Conservation (phyloP, 108 stramenopile species). For the Chaetoceros muelleri region DNA sequence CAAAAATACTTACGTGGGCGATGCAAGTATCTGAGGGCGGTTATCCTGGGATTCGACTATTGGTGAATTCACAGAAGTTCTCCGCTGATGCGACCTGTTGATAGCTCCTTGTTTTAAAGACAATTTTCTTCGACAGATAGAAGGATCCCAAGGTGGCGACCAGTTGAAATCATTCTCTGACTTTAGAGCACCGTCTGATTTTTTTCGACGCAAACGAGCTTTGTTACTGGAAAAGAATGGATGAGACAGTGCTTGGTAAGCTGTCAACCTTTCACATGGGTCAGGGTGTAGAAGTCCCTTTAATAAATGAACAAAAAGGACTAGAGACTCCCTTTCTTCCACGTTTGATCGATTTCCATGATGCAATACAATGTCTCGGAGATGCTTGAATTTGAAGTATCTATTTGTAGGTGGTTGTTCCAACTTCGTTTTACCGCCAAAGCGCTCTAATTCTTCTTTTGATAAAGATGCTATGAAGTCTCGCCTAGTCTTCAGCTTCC, state of each 20-base stretch:
- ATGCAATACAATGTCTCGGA: constrained; percentile 66
- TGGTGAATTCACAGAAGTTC: neutral
- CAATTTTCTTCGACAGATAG: constrained; percentile 56
- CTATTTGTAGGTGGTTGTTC: constrained; percentile 71
- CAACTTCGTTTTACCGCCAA: constrained; percentile 57
- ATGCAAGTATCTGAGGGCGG: neutral
- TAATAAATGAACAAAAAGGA: constrained; percentile 68
- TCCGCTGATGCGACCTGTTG: too few relatives aligned
- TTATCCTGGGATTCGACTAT: neutral
- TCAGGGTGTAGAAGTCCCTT: constrained; percentile 67
- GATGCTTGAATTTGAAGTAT: constrained; percentile 60
- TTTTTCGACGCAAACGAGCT: constrained; percentile 10
- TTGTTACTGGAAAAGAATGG: constrained; percentile 59
- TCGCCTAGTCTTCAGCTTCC: constrained; percentile 54
- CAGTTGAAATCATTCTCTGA: constrained; percentile 47
- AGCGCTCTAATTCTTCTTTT: constrained; percentile 48
- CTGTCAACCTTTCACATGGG: constrained; percentile 80
- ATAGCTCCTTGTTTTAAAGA: constrained; percentile 20
- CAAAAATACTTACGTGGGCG: neutral
- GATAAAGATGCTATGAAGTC: constrained; percentile 65
- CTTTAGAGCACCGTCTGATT: constrained; percentile 23
- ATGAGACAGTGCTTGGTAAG: constrained; percentile 59
- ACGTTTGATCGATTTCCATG: constrained; percentile 36
- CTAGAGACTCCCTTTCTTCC: constrained; percentile 45
- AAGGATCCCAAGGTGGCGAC: constrained; percentile 72